Evolutionary conservation across 164 flowering plant species (phyloP), one percentile per base, ranked within the genome.

Genomic region (Litsea cubeba): DNA sequence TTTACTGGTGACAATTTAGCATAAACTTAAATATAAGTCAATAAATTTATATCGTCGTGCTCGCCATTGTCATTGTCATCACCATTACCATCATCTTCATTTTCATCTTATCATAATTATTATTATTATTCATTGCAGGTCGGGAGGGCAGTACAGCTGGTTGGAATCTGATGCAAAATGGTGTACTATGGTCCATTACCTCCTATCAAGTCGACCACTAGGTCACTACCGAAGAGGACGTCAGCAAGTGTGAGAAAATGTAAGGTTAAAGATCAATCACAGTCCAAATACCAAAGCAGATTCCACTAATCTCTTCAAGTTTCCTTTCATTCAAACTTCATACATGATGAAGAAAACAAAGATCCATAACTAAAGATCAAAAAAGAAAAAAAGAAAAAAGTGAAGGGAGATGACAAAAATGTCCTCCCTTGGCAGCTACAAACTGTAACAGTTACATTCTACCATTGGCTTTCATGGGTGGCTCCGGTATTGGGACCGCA

Each of bases 381-480:
- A 65, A 65, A 25, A 71, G 4, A n/a, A n/a, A n/a, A n/a, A n/a
- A n/a, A n/a, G n/a, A 20, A 65, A 65, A 65, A 25, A 25, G 54
- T n/a, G 49, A 50, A 26, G 17, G 69, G 60, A 76, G 72, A 74
- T 68, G 74, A 77, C 81, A 76, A 80, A 76, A 66, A 79, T 26
- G 40, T 8, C 25, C 60, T 73, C 77, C 79, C 76, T 69, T 30
- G 35, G 35, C 35, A 30, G 35, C 5, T 30, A 30, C 71, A 68
- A 8, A 40, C 74, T 64, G 5, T 17, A 8, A 66, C 22, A 6
- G 15, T 40, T 65, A 72, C 35, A 62, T 35, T 70, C 17, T 40
- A 35, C 79, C 83, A 75, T 66, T 66, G 58, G 81, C 77, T 72
- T 79, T 77, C 79, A 76, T 77, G 30, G 80, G 54, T 17, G 49